Evolutionary conservation across 495 filamentous ascomycete genomes (phyloP).

Genomic region (Penicillium samsonianum): DNA sequence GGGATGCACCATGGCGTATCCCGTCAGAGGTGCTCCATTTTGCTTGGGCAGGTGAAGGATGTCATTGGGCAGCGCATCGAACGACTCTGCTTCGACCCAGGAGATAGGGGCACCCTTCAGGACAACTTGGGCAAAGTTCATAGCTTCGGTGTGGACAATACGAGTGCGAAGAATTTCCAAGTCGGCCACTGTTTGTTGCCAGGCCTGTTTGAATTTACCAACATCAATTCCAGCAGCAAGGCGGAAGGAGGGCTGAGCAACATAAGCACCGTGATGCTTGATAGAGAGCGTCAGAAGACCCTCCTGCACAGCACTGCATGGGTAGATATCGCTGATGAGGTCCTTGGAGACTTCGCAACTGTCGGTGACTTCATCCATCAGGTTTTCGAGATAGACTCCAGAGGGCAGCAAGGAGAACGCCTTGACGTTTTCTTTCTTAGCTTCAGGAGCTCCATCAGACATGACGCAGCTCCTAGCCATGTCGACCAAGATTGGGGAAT

Average conservation of each 20-base stretch:
- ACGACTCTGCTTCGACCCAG: conserved; percentile 45
- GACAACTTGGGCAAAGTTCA: conserved; percentile 56
- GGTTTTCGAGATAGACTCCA: conserved; percentile 22
- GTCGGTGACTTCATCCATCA: conserved; percentile 47
- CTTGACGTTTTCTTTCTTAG: conserved; percentile 21
- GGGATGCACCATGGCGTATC: conserved; percentile 53
- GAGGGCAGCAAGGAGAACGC: conserved; percentile 50
- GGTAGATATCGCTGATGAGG: conserved; percentile 58
- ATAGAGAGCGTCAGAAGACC: conserved; percentile 64
- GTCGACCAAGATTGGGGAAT: conserved; percentile 45
- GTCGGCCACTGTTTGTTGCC: conserved; percentile 50
- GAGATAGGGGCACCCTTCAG: conserved; percentile 49
- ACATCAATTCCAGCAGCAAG: conserved; percentile 47
- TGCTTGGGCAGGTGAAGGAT: conserved; percentile 47
- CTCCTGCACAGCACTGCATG: conserved; percentile 72
- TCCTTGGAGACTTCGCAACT: conserved; percentile 45
- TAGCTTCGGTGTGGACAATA: conserved; percentile 50
- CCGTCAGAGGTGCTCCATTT: conserved; percentile 56
- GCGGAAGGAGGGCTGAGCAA: conserved; percentile 50
- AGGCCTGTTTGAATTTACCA: conserved; percentile 52
- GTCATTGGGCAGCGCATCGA: conserved; percentile 48
- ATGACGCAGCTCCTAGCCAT: conserved; percentile 44
- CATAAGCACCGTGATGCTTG: conserved; percentile 53
- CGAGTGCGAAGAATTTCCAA: conserved; percentile 58
- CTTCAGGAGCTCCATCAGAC: conserved; percentile 4